Conservation (phyloP, 345 rosid genomes). For the Syzygium jambos region DNA sequence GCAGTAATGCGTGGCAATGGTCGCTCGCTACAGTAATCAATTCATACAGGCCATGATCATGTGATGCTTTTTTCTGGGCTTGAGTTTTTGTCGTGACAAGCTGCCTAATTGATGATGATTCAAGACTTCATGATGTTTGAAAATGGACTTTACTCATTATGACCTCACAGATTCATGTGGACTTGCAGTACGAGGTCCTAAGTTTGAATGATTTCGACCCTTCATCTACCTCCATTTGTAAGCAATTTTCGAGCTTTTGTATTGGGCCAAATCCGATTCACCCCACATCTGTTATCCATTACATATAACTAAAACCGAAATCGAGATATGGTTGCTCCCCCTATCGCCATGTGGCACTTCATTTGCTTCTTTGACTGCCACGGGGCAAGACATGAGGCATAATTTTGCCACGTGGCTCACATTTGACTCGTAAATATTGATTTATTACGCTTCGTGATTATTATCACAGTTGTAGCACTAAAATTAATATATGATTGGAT, state of each 20-base stretch:
- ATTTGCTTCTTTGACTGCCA: not conserved
- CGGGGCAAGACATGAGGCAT: not conserved
- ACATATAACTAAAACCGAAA: not conserved
- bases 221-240: not conserved
- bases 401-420: not conserved
- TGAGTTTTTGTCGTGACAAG: not conserved
- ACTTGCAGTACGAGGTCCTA: not conserved
- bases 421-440: not conserved
- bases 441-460: not conserved
- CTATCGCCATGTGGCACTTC: not conserved
- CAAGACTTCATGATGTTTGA: not conserved
- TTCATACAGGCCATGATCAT: not conserved
- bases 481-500: not conserved
- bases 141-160: not conserved
- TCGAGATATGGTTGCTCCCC: rapidly evolving
- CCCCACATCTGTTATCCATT: not conserved
- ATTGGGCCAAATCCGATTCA: not conserved
- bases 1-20: not conserved
- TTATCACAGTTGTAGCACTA: not conserved
- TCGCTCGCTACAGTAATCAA: not conserved
- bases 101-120: not conserved
- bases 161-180: not conserved
- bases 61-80: not conserved
- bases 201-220: not conserved
- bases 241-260: not conserved